phyloP scores from a whole-genome alignment of 2,329 filamentous ascomycete genomes.

The Nemania sp. region DNA sequence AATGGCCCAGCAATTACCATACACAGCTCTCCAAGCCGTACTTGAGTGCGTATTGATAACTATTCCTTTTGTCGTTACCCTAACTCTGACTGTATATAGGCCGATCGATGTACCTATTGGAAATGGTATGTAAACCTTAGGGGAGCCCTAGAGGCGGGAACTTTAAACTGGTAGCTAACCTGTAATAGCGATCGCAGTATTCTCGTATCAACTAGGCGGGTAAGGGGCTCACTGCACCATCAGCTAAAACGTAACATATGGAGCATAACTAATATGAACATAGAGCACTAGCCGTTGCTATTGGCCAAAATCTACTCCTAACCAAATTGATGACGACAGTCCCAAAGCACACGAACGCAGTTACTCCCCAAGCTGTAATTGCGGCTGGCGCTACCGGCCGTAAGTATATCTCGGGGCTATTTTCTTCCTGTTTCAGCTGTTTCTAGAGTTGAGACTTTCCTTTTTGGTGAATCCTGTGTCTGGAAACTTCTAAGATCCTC shows the following conservation, averaged over 20 bases:
- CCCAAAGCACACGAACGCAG: slow-evolving; percentile 17
- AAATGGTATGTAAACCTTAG: slow-evolving; percentile 1
- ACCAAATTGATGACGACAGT: slow-evolving; percentile 14
- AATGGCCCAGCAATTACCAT: slow-evolving; percentile 31
- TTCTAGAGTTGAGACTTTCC: too few species aligned
- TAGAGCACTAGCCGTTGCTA: slow-evolving; percentile 7
- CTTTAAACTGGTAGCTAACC: not conserved
- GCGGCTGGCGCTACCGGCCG: not conserved
- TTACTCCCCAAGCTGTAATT: not conserved
- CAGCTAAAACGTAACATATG: not conserved
- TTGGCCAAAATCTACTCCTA: slow-evolving; percentile 36
- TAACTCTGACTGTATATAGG: not conserved
- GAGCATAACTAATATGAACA: not conserved
- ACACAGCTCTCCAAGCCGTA: slow-evolving; percentile 28
- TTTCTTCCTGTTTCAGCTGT: too few species aligned
- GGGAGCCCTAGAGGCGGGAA: not conserved
- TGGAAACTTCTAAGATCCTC: too few species aligned
- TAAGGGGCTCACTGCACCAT: slow-evolving; percentile 2
- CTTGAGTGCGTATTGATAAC: slow-evolving; percentile 25
- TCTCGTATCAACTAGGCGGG: slow-evolving; percentile 35
- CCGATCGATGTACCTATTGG: slow-evolving; percentile 1
- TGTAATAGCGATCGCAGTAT: slow-evolving; percentile 30
- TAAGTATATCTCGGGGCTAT: too few species aligned
- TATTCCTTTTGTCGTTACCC: not conserved
- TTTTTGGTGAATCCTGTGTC: too few species aligned